A percentile compares a stretch with the other conserved stretches of the same genome.
phyloP scores from a whole-genome alignment of 1,284 basidiomycete genomes.

The Papiliotrema nemorosa region DNA sequence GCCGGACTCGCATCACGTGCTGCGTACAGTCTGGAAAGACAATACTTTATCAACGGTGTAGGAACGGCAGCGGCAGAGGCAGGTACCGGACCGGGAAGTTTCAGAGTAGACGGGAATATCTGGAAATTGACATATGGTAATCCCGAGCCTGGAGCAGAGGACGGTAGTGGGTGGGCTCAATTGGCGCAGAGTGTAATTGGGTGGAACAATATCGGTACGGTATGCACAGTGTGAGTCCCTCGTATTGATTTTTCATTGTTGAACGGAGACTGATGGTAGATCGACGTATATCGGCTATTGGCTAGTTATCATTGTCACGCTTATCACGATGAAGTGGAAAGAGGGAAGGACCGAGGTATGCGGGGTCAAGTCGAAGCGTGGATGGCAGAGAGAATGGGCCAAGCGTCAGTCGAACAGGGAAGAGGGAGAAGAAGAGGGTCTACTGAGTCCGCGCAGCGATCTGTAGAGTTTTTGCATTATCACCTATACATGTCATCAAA shows the following conservation, averaged over 20 bases:
- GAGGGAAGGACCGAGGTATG: constrained; percentile 43
- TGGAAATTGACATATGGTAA: constrained; percentile 82
- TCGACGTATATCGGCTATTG: constrained; percentile 66
- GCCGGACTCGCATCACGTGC: constrained; percentile 77
- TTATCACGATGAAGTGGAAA: constrained; percentile 62
- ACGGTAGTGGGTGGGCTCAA: constrained; percentile 29
- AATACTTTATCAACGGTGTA: constrained; percentile 63
- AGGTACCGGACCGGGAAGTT: constrained; percentile 77
- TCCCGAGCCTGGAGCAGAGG: constrained; percentile 57
- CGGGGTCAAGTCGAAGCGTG: constrained; percentile 20
- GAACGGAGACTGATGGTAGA: constrained; percentile 1
- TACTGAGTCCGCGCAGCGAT: neutral
- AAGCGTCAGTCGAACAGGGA: constrained; percentile 7
- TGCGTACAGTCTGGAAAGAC: constrained; percentile 62
- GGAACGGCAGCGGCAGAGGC: constrained; percentile 69
- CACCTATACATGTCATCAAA: too few species aligned
- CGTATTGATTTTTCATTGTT: neutral
- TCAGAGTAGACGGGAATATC: constrained; percentile 68
- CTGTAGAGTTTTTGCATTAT: too few species aligned
- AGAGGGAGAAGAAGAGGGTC: constrained; percentile 9
- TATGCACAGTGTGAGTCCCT: constrained; percentile 59
- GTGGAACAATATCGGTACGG: constrained; percentile 47
- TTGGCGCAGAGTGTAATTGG: constrained; percentile 25
- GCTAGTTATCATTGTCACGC: constrained; percentile 60
- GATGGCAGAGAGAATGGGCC: constrained; percentile 14